phyloP scores from a whole-genome alignment of 805 yeast genomes.

The Zygosaccharomyces lentus region DNA sequence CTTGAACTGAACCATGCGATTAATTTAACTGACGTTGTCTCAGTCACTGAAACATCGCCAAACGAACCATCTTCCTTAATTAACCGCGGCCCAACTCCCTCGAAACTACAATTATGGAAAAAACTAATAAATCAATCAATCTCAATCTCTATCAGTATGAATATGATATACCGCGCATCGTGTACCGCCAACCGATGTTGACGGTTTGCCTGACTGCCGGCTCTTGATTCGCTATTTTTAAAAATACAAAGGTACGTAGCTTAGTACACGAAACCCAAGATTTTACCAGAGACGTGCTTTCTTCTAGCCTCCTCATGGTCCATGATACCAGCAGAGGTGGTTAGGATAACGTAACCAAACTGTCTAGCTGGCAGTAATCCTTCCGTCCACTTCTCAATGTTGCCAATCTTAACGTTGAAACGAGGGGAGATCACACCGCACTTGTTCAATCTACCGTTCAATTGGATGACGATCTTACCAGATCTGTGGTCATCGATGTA shows the following conservation, averaged over 20 bases:
- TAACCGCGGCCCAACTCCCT: too few species aligned
- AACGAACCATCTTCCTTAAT: too few species aligned
- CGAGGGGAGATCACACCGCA: conserved; percentile 99
- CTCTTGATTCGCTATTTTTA: not conserved
- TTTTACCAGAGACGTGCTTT: conserved; percentile 99
- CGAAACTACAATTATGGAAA: not conserved
- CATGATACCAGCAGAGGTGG: conserved; percentile 99
- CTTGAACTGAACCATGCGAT: too few species aligned
- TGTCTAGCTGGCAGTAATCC: conserved; percentile 99
- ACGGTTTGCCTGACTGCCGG: not conserved
- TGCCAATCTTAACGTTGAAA: conserved; percentile 93
- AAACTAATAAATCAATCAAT: not conserved
- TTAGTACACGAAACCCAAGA: conserved; percentile 96
- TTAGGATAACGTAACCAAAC: conserved; percentile 95
- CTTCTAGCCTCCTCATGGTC: conserved; percentile 99
- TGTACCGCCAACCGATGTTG: not conserved
- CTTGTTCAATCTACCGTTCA: conserved; percentile 97
- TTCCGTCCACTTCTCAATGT: conserved; percentile 97
- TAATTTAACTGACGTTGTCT: too few species aligned
- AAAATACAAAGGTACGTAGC: conserved; percentile 12
- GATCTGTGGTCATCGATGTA: conserved; percentile 99
- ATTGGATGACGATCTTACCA: conserved; percentile 93
- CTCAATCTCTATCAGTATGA: not conserved
- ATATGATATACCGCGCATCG: not conserved
- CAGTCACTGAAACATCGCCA: too few species aligned